Conservation (phyloP, 257 asterid species). For the Solanum gracilifrons region DNA sequence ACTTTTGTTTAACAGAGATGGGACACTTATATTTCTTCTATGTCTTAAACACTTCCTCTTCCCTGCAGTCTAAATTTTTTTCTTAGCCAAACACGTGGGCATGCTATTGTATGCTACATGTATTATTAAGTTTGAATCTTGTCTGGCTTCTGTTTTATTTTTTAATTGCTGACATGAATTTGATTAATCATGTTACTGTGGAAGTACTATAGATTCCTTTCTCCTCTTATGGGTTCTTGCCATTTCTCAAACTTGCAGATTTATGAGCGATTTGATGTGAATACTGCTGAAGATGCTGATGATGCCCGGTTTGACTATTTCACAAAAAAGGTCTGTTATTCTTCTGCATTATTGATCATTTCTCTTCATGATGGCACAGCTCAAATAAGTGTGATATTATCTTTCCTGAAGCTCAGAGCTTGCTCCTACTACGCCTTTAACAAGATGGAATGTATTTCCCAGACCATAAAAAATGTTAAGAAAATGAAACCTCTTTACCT, state of each 20-base stretch:
- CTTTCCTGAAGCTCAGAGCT: not conserved
- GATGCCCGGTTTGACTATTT: slow-evolving; percentile 73
- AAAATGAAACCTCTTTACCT: not conserved
- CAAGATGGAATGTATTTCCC: not conserved
- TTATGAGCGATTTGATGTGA: slow-evolving; percentile 62
- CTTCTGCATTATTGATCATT: not conserved
- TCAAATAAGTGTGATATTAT: not conserved
- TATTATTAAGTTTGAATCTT: not conserved
- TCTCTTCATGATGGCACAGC: not conserved
- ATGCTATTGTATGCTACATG: not conserved
- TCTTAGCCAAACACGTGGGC: not conserved
- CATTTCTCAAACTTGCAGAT: slow-evolving; percentile 32
- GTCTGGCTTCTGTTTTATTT: not conserved
- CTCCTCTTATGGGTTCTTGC: not conserved
- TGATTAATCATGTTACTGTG: not conserved
- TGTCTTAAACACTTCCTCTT: not conserved
- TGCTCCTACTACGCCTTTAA: not conserved
- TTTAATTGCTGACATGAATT: not conserved
- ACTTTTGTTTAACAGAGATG: not conserved
- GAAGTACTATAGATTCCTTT: not conserved
- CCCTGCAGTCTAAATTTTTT: not conserved
- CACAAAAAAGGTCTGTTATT: slow-evolving; percentile 49
- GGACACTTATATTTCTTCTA: not conserved
- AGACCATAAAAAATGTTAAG: not conserved
- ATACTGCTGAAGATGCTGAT: slow-evolving; percentile 56